Conservation (phyloP, 73 alveolate genomes). For the Paramecium bursaria region DNA sequence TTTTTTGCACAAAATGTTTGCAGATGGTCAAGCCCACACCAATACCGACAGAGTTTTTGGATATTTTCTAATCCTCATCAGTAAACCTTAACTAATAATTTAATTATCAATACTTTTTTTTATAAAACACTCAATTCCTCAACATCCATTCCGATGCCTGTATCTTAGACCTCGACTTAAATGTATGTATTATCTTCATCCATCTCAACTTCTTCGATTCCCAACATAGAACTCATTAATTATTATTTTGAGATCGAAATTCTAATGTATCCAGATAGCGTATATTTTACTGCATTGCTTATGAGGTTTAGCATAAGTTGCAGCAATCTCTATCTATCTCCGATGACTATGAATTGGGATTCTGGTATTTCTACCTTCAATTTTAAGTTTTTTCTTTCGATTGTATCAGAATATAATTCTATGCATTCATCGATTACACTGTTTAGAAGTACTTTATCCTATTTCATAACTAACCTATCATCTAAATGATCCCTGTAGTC, state of each 20-base stretch:
- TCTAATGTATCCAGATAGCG: neutral
- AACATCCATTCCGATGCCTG: conserved; percentile 55
- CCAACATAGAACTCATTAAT: neutral
- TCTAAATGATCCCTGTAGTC: conserved; percentile 44
- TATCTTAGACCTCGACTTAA: conserved; percentile 8
- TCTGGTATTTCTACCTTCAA: conserved; percentile 23
- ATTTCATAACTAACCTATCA: neutral
- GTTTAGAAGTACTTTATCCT: conserved; percentile 5
- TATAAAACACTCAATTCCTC: conserved; percentile 7
- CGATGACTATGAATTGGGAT: neutral
- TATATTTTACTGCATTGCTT: conserved; percentile 32
- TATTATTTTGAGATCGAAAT: neutral
- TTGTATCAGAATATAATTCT: conserved; percentile 3
- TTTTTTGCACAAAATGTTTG: neutral
- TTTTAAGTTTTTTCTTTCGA: neutral
- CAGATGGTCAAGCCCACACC: conserved; percentile 34
- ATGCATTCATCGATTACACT: conserved; percentile 36
- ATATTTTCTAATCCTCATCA: conserved; percentile 53
- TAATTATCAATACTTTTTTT: conserved; percentile 1
- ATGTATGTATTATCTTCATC: neutral
- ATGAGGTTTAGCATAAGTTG: conserved; percentile 15
- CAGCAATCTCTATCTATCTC: conserved; percentile 34
- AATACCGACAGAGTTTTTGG: conserved; percentile 35
- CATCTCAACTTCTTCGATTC: conserved; percentile 14
- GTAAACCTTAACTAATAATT: conserved; percentile 11